Percentiles rank a stretch among this genome's conserved stretches.
Evolutionary conservation across 2,329 filamentous ascomycete genomes (phyloP).

Genomic region (Claviceps africana): DNA sequence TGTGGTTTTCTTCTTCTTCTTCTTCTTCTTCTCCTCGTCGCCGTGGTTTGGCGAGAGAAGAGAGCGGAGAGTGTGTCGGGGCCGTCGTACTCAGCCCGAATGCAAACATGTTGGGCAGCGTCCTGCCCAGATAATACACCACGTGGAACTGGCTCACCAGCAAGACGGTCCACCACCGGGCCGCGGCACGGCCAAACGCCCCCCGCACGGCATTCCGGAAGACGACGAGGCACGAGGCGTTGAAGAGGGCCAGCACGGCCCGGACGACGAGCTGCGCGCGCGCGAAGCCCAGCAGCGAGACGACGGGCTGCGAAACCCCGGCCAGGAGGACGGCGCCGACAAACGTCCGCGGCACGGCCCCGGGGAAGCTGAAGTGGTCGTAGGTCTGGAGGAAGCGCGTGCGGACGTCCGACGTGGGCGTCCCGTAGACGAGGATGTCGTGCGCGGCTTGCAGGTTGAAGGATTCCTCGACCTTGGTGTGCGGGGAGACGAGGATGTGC

Average conservation of each 20-base stretch:
- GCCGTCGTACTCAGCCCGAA: slow-evolving; percentile 58
- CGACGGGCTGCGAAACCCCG: slow-evolving; percentile 52
- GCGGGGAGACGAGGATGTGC: slow-evolving; percentile 64
- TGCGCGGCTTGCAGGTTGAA: slow-evolving; percentile 94
- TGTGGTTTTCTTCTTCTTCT: not conserved
- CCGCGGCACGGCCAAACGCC: slow-evolving; percentile 54
- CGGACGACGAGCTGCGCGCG: slow-evolving; percentile 53
- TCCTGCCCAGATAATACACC: slow-evolving; percentile 81
- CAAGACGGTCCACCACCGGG: slow-evolving; percentile 67
- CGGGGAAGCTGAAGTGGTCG: slow-evolving; percentile 84
- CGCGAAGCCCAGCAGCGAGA: slow-evolving; percentile 40
- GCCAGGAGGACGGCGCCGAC: slow-evolving; percentile 67
- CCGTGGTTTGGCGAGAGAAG: not conserved
- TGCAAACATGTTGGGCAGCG: slow-evolving; percentile 92
- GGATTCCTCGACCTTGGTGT: slow-evolving; percentile 96
- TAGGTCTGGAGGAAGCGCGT: slow-evolving; percentile 49
- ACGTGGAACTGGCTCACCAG: slow-evolving; percentile 82
- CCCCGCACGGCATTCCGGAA: slow-evolving; percentile 50
- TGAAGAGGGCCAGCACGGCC: slow-evolving; percentile 62
- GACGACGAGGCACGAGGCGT: slow-evolving; percentile 52
- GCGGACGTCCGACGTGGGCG: slow-evolving; percentile 34
- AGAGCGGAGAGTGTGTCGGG: not conserved
- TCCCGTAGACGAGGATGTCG: slow-evolving; percentile 72
- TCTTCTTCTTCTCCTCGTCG: no score
- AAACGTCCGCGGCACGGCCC: slow-evolving; percentile 84